Conservation (phyloP, 192 early-diverging fungal genomes). For the Funneliformis geosporum region DNA sequence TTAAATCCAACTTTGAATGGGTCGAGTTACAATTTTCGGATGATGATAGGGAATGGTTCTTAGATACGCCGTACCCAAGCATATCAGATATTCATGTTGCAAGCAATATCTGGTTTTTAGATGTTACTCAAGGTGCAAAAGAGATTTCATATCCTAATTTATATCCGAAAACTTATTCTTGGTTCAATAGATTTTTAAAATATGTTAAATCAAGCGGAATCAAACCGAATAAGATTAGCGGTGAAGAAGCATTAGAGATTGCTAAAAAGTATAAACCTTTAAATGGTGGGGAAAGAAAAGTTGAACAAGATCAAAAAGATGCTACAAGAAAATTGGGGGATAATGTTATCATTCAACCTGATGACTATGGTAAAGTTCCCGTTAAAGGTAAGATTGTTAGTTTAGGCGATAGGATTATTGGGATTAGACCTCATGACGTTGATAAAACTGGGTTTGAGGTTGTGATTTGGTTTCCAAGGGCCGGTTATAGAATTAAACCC, state of each 20-base stretch:
- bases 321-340: constrained; percentile 29
- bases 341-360: constrained; percentile 37
- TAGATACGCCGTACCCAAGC: constrained; percentile 33
- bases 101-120: constrained; percentile 36
- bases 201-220: constrained; percentile 26
- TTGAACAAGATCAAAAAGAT: constrained; percentile 6
- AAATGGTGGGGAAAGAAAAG: not conserved
- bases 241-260: constrained; percentile 39
- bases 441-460: constrained; percentile 29
- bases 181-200: constrained; percentile 36
- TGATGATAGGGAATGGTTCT: constrained; percentile 38
- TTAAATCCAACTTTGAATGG: constrained; percentile 34
- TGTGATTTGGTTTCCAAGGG: constrained; percentile 37
- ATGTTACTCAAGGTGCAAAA: constrained; percentile 23
- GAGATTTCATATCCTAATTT: constrained; percentile 19
- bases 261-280: constrained; percentile 30
- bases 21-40: constrained; percentile 33
- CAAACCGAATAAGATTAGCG: constrained; percentile 35
- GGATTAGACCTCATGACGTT: constrained; percentile 32
- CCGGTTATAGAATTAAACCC: constrained; percentile 32
- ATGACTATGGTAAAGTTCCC: constrained; percentile 49
- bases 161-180: constrained; percentile 38
- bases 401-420: constrained; percentile 10
- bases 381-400: constrained; percentile 36
- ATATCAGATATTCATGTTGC: constrained; percentile 37